Evolutionary conservation across 1,139 yeast species (phyloP).

Genomic region (Hemisphaericaspora xylofermentans): DNA sequence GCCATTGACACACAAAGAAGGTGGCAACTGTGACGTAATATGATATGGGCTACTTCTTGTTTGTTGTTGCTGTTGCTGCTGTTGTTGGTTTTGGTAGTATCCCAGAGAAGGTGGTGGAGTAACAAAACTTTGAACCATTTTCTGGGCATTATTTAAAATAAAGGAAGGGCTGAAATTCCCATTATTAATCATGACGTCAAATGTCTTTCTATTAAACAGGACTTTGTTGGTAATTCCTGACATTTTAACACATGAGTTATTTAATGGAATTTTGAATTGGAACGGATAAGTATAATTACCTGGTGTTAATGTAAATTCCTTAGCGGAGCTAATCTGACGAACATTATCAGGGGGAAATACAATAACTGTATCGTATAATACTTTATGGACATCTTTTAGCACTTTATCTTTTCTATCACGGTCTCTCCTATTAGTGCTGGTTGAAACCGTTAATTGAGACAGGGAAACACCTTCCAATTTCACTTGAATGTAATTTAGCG

Average conservation of each 20-base stretch:
- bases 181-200: conserved; percentile 35
- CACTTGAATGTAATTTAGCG: conserved; percentile 53
- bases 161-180: conserved; percentile 30
- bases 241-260: conserved; percentile 46
- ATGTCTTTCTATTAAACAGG: conserved; percentile 30
- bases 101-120: background rate
- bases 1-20: conserved; percentile 50
- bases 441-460: conserved; percentile 32
- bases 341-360: conserved; percentile 65
- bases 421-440: conserved; percentile 14
- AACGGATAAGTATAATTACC: conserved; percentile 63
- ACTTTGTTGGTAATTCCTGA: conserved; percentile 44
- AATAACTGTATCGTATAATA: conserved; percentile 53
- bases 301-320: conserved; percentile 59
- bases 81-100: background rate
- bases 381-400: conserved; percentile 50
- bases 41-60: conserved; percentile 37
- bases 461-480: conserved; percentile 58
- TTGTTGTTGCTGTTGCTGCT: conserved; percentile 3
- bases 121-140: conserved; percentile 11
- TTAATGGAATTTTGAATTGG: conserved; percentile 52
- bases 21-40: conserved; percentile 49
- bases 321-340: conserved; percentile 44
- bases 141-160: conserved; percentile 24
- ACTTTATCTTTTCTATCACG: conserved; percentile 21